phyloP scores from a whole-genome alignment of 352 stramenopile species.

The Globisporangium iwayamae region DNA sequence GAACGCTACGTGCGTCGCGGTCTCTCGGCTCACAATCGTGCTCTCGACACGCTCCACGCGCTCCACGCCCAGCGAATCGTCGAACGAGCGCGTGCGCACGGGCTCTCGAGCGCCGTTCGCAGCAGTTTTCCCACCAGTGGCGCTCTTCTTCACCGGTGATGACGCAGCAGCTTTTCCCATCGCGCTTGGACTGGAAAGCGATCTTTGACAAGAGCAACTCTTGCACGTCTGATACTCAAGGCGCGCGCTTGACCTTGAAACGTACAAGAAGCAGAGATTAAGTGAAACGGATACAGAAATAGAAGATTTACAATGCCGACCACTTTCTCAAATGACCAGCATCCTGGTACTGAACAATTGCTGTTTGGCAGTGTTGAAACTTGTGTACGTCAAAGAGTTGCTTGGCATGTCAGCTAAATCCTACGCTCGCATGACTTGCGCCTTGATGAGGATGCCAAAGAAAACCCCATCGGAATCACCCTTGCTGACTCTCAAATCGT shows the following conservation, averaged over 20 bases:
- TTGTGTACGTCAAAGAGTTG: background rate
- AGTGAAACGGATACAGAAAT: background rate
- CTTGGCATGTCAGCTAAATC: background rate
- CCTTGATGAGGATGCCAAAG: background rate
- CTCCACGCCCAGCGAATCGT: constrained; percentile 20
- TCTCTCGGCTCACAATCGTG: constrained; percentile 69
- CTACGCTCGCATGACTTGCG: constrained; percentile 5
- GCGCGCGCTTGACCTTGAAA: constrained; percentile 8
- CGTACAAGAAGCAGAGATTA: background rate
- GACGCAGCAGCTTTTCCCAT: constrained; percentile 33
- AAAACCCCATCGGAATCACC: constrained; percentile 10
- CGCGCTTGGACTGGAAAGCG: background rate
- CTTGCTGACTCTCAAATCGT: constrained; percentile 34
- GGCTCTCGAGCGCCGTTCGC: constrained; percentile 13
- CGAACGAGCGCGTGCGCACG: constrained; percentile 18
- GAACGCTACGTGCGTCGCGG: constrained; percentile 67
- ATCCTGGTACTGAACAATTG: background rate
- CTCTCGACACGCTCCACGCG: constrained; percentile 48
- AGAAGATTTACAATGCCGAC: background rate
- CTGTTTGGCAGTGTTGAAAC: background rate
- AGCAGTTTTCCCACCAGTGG: background rate
- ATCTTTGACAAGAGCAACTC: constrained; percentile 10
- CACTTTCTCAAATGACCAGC: background rate
- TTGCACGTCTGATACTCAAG: background rate
- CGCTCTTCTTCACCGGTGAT: constrained; percentile 30